Percentiles rank a stretch among this genome's conserved stretches.
Evolutionary conservation across 441 rosid genomes (phyloP).

Genomic region (Mallotus repandus): DNA sequence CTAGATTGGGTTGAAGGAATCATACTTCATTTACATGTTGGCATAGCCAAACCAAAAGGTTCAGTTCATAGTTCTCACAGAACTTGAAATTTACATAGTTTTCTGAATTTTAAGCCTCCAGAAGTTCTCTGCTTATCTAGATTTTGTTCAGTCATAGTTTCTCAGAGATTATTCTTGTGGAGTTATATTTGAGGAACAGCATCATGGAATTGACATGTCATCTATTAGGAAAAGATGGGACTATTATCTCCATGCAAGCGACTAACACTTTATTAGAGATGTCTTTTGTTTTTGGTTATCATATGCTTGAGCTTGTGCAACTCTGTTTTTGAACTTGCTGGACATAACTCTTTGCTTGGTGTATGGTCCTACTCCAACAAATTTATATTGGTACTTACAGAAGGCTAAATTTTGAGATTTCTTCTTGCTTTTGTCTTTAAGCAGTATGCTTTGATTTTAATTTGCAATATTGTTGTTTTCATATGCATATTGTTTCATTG

Average conservation of each 20-base stretch:
- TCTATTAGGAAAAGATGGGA: not conserved
- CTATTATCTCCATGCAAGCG: not conserved
- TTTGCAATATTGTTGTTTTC: too few relatives aligned
- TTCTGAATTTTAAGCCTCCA: not conserved
- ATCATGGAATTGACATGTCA: not conserved
- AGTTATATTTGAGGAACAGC: not conserved
- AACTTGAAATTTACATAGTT: not conserved
- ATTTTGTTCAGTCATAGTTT: not conserved
- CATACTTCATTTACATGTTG: not conserved
- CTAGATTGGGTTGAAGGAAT: constrained; percentile 10
- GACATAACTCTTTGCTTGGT: too few relatives aligned
- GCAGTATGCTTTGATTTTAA: too few relatives aligned
- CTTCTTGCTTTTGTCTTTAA: too few relatives aligned
- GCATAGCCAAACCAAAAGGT: not conserved
- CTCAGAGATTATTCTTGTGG: not conserved
- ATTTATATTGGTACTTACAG: too few relatives aligned
- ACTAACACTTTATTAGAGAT: too few relatives aligned
- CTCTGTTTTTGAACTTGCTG: too few relatives aligned
- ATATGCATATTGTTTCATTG: too few relatives aligned
- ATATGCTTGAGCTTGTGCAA: too few relatives aligned
- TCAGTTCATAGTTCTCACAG: constrained; percentile 1
- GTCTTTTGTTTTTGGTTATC: too few relatives aligned
- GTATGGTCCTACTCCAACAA: too few relatives aligned
- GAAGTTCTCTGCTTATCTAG: not conserved
- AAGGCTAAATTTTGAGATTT: too few relatives aligned